These are phyloP conservation scores for Apium graveolens DNA, from an alignment of 129 eudicot species.

Conservation along the genomic window DNA sequence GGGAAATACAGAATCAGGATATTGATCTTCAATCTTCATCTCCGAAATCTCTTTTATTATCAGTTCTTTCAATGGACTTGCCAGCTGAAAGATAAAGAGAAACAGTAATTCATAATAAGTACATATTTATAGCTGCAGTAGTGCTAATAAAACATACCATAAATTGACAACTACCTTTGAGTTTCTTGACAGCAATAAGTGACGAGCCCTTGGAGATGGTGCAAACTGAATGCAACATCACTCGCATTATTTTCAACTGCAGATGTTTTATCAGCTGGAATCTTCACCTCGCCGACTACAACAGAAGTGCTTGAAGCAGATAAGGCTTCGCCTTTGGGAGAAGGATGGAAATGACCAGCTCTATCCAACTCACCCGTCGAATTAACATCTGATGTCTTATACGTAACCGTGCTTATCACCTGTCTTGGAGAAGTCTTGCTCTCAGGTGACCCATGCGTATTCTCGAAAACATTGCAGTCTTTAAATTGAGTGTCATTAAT, in stretches of 20 bases:
- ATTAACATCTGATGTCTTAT: conserved; percentile 27
- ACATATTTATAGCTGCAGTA: background rate
- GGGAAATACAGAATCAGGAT: conserved; percentile 17
- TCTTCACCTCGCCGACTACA: conserved; percentile 18
- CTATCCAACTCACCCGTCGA: conserved; percentile 25
- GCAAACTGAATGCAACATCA: conserved; percentile 4
- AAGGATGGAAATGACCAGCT: conserved; percentile 17
- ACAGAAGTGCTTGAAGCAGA: conserved; percentile 35
- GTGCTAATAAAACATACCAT: background rate
- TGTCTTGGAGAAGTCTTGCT: conserved; percentile 8
- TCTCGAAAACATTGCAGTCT: conserved; percentile 9
- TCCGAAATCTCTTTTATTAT: conserved; percentile 23
- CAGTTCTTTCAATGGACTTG: conserved; percentile 10
- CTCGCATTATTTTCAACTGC: conserved; percentile 2
- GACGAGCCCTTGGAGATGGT: conserved; percentile 3
- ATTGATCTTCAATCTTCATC: conserved; percentile 12
- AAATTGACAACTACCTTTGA: conserved; percentile 6
- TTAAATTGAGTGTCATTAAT: conserved; percentile 6
- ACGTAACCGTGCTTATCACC: conserved; percentile 13
- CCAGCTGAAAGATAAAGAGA: conserved; percentile 11
- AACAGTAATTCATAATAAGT: background rate
- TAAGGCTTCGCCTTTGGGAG: conserved; percentile 24
- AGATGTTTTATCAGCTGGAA: conserved; percentile 5
- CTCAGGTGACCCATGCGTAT: conserved; percentile 13
- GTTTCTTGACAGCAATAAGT: background rate